Evolutionary conservation across 176 grass and related monocot species (phyloP), one percentile per base, ranked within the genome.

Genomic region (Musa beccarii): DNA sequence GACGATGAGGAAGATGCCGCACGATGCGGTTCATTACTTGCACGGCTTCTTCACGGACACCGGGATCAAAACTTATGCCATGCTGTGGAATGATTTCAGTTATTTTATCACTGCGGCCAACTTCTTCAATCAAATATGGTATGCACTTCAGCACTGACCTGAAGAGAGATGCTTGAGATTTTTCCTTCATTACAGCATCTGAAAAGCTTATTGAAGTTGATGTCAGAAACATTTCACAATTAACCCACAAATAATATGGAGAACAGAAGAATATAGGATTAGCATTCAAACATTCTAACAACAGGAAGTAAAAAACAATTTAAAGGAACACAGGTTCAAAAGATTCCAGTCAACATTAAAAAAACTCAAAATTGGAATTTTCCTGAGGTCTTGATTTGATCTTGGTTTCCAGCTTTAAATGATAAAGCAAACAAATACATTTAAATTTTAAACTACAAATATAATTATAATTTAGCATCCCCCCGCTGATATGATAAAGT

Each of bases 51-150:
- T 91, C 95, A 62, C 95, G 95, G 66, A 98, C 95, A 68, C 88
- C 90, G 73, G 95, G 95, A 71, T 98, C 95, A 72, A 93, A 91
- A 72, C 95, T 98, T 84, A 93, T 98, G 59, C 91, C 84, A 63
- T 98, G 95, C 79, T 98, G 95, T 79, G 95, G 95, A 81, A 98
- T 98, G 78, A 93, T 91, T 70, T 98, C 95, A 14, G 90, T 91
- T 85, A 98, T 93, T 86, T 87, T 93, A 84, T 93, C 90, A 91
- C 54, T 88, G 59, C 90, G 90, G 13, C 90, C 88, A 53, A 93
- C 91, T 72, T 93, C 95, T 74, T 98, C 95, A 76, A 98, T 98
- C 81, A 98, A 81, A 84, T 98, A 85, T 0, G 95, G 95, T 73
- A 98, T 98, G 79, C 95, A 98, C 84, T 98, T 93, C 63, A 98